These are phyloP conservation scores for Gorgonomyces haynaldii DNA, from an alignment of 192 early-diverging fungal species.

Conservation along the genomic window DNA sequence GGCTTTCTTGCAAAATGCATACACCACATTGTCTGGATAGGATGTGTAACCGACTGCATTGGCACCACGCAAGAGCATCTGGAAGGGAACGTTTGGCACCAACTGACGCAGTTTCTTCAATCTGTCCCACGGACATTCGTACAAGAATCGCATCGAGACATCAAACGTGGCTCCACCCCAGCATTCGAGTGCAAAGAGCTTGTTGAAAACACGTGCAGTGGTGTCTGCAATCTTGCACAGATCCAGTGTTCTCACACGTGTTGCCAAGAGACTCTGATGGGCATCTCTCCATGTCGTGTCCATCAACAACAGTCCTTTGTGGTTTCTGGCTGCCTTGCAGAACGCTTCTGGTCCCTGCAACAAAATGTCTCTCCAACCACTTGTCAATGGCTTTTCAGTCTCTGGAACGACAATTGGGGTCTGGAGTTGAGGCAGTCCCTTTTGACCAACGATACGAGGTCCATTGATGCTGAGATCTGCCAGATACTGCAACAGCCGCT, in stretches of 20 bases:
- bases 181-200: conserved; percentile 87
- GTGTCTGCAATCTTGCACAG: conserved; percentile 78
- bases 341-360: conserved; percentile 83
- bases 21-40: conserved; percentile 95
- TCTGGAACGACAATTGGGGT: conserved; percentile 54
- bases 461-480: conserved; percentile 91
- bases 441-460: conserved; percentile 76
- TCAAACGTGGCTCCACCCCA: conserved; percentile 99
- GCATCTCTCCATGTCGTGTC: conserved; percentile 96
- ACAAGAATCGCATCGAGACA: conserved; percentile 90
- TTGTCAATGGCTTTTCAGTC: conserved; percentile 43
- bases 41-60: conserved; percentile 96
- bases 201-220: conserved; percentile 76
- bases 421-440: conserved; percentile 46
- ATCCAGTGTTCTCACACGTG: conserved; percentile 90
- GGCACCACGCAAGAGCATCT: conserved; percentile 96
- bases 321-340: conserved; percentile 77
- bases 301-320: conserved; percentile 81
- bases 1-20: conserved; percentile 91
- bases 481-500: conserved; percentile 77
- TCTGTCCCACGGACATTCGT: conserved; percentile 96
- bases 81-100: conserved; percentile 95
- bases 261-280: conserved; percentile 90
- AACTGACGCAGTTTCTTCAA: conserved; percentile 68
- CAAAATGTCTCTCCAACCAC: conserved; percentile 84